These are phyloP conservation scores for Starmera quercuum DNA, from an alignment of 805 yeast genomes.

Conservation along the genomic window DNA sequence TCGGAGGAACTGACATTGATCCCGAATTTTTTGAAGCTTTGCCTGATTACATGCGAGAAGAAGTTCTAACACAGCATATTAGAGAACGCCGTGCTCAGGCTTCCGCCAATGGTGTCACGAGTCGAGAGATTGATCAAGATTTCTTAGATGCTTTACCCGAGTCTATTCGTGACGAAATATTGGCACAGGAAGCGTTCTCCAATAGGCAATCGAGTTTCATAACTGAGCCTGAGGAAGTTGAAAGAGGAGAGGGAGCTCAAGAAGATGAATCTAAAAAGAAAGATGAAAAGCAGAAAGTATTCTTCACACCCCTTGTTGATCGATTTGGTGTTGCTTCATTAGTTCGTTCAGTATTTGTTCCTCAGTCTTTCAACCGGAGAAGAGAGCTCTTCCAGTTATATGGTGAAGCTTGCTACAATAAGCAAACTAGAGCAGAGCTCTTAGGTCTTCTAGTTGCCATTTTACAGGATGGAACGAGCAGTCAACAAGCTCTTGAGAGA, in stretches of 20 bases:
- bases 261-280: slow-evolving; percentile 13
- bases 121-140: slow-evolving; percentile 69
- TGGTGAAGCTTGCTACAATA: slow-evolving; percentile 61
- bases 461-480: slow-evolving; percentile 66
- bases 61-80: slow-evolving; percentile 79
- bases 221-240: slow-evolving; percentile 1
- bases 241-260: slow-evolving; percentile 6
- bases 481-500: slow-evolving; percentile 52
- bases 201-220: slow-evolving; percentile 21
- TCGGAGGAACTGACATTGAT: slow-evolving; percentile 85
- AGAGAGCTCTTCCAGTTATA: slow-evolving; percentile 60
- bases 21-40: slow-evolving; percentile 84
- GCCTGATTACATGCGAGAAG: slow-evolving; percentile 90
- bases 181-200: slow-evolving; percentile 47
- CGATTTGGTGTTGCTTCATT: slow-evolving; percentile 68
- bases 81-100: slow-evolving; percentile 65
- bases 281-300: slow-evolving; percentile 31
- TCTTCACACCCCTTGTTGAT: slow-evolving; percentile 64
- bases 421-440: slow-evolving; percentile 72
- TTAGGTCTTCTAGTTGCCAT: slow-evolving; percentile 60
- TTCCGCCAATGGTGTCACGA: slow-evolving; percentile 30
- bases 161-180: slow-evolving; percentile 49
- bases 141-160: slow-evolving; percentile 78
- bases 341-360: slow-evolving; percentile 62
- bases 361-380: slow-evolving; percentile 56